Conservation (phyloP, 805 yeast species). For the Monosporozyma aquatica region DNA sequence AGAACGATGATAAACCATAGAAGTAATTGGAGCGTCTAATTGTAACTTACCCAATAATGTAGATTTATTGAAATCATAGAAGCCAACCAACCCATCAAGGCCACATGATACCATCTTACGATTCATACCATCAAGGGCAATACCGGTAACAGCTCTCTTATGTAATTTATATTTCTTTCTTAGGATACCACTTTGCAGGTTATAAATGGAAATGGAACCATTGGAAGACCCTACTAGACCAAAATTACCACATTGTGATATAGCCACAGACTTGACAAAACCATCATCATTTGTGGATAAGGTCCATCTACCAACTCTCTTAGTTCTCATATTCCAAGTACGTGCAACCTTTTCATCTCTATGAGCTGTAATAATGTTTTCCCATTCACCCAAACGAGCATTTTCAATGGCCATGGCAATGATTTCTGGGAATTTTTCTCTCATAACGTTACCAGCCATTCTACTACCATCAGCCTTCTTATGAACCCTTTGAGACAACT, state of each 20-base stretch:
- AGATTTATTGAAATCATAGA: slow-evolving; percentile 73
- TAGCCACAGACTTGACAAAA: slow-evolving; percentile 59
- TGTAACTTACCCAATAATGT: slow-evolving; percentile 56
- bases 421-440: slow-evolving; percentile 72
- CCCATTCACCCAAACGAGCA: slow-evolving; percentile 85
- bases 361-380: slow-evolving; percentile 82
- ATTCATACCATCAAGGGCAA: slow-evolving; percentile 85
- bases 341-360: slow-evolving; percentile 75
- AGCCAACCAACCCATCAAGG: slow-evolving; percentile 80
- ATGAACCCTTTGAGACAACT: slow-evolving; percentile 68
- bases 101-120: slow-evolving; percentile 79
- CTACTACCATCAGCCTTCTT: slow-evolving; percentile 39
- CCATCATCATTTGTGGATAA: slow-evolving; percentile 73
- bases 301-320: slow-evolving; percentile 68
- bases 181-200: slow-evolving; percentile 81
- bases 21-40: slow-evolving; percentile 69
- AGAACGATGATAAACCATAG: slow-evolving; percentile 65
- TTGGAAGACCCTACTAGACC: slow-evolving; percentile 80
- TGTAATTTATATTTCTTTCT: slow-evolving; percentile 64
- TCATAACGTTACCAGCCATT: slow-evolving; percentile 49
- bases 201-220: slow-evolving; percentile 81
- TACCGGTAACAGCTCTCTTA: slow-evolving; percentile 76
- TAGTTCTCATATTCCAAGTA: slow-evolving; percentile 78
- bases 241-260: slow-evolving; percentile 93
- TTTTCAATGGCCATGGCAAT: slow-evolving; percentile 60